Percentiles rank a stretch among this genome's conserved stretches.
Conservation (phyloP, 495 filamentous ascomycete genomes). For the Penicillium daleae region DNA sequence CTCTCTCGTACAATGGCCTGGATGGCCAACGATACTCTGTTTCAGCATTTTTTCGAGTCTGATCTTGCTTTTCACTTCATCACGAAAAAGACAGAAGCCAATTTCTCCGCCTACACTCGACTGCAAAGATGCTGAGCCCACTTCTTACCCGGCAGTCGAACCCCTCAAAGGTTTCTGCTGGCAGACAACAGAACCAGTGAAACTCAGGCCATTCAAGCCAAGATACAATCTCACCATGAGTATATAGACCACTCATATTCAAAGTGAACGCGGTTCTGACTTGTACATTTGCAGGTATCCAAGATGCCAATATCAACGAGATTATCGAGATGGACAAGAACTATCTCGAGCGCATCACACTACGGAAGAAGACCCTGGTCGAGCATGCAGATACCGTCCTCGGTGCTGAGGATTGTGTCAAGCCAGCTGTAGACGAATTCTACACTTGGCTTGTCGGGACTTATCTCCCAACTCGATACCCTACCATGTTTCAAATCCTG, state of each 20-base stretch:
- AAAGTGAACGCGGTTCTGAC: background rate
- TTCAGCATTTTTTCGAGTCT: conserved; percentile 11
- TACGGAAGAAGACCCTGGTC: conserved; percentile 37
- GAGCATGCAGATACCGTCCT: background rate
- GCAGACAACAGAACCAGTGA: conserved; percentile 53
- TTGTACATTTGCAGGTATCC: conserved; percentile 14
- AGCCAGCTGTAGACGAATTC: conserved; percentile 62
- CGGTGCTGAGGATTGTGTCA: conserved; percentile 39
- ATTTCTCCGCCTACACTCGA: background rate
- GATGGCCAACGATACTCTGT: conserved; percentile 12
- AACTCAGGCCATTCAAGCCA: conserved; percentile 68
- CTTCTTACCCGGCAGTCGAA: conserved; percentile 45
- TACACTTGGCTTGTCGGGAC: conserved; percentile 63
- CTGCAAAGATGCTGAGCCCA: background rate
- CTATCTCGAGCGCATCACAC: conserved; percentile 57
- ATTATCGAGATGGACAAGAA: conserved; percentile 68
- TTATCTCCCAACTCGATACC: conserved; percentile 67
- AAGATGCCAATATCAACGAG: conserved; percentile 49
- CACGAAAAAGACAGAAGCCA: background rate
- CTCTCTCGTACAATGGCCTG: conserved; percentile 5
- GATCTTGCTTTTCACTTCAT: background rate
- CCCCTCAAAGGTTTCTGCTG: conserved; percentile 61
- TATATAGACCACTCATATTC: conserved; percentile 21
- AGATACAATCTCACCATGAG: conserved; percentile 75
- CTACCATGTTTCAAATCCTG: conserved; percentile 57